These are phyloP conservation scores for Gomphus bonarii DNA, from an alignment of 1,284 basidiomycete species.

Conservation along the genomic window DNA sequence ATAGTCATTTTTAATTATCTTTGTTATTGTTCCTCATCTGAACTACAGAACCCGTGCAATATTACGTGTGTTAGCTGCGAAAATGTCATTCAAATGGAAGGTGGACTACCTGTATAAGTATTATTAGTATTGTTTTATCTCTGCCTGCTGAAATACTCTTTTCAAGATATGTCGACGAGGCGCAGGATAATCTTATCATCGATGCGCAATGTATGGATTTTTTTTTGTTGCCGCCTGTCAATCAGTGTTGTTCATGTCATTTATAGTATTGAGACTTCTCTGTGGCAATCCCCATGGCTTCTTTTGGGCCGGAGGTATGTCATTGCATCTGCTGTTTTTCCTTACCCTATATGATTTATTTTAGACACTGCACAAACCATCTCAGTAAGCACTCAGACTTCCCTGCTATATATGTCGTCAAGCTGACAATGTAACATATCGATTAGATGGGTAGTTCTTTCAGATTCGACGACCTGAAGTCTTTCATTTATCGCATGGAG, in stretches of 20 bases:
- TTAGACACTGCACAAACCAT: constrained; percentile 69
- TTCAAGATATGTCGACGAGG: constrained; percentile 60
- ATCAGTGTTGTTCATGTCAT: background rate
- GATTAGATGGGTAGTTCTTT: constrained; percentile 46
- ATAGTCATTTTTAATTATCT: constrained; percentile 9
- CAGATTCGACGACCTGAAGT: constrained; percentile 60
- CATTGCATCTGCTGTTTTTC: background rate
- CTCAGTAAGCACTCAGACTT: constrained; percentile 24
- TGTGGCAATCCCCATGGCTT: constrained; percentile 56
- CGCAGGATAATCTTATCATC: constrained; percentile 60
- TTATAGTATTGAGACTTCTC: constrained; percentile 45
- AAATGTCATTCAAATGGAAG: constrained; percentile 30
- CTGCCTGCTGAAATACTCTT: background rate
- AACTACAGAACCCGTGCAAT: constrained; percentile 39
- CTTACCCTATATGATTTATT: background rate
- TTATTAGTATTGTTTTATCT: background rate
- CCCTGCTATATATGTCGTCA: background rate
- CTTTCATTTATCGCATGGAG: constrained; percentile 51
- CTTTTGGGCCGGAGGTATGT: constrained; percentile 53
- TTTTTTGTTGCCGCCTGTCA: background rate
- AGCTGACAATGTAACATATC: background rate
- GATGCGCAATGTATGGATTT: constrained; percentile 43
- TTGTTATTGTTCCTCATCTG: background rate
- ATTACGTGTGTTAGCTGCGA: constrained; percentile 27
- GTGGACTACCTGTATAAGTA: constrained; percentile 53